phyloP scores from a whole-genome alignment of 2,329 filamentous ascomycete species.

The Talaromyces sp. region DNA sequence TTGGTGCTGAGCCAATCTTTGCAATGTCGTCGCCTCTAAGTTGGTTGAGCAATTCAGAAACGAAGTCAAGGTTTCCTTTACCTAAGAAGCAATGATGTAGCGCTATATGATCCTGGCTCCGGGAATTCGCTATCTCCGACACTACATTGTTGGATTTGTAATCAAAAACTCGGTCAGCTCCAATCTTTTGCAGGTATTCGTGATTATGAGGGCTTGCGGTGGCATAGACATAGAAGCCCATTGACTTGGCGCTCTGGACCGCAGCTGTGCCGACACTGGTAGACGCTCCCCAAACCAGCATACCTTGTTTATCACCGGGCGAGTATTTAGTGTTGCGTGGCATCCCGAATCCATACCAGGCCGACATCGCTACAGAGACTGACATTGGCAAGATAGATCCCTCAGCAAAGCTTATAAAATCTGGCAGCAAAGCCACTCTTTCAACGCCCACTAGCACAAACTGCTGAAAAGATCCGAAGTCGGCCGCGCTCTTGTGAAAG shows the following conservation, averaged over 20 bases:
- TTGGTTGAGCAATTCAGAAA: neutral
- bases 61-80: slow-evolving; percentile 3
- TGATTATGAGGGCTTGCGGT: slow-evolving; percentile 42
- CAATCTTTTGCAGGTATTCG: slow-evolving; percentile 35
- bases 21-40: neutral
- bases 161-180: slow-evolving; percentile 40
- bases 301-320: slow-evolving; percentile 25
- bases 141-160: slow-evolving; percentile 36
- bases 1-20: slow-evolving; percentile 10
- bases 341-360: slow-evolving; percentile 27
- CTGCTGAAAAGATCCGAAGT: slow-evolving; percentile 31
- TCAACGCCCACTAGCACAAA: slow-evolving; percentile 31
- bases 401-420: slow-evolving; percentile 26
- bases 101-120: slow-evolving; percentile 22
- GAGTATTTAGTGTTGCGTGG: slow-evolving; percentile 23
- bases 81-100: slow-evolving; percentile 14
- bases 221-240: slow-evolving; percentile 40
- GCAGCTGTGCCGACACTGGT: slow-evolving; percentile 41
- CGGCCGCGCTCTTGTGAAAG: slow-evolving; percentile 25
- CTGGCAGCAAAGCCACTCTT: slow-evolving; percentile 30
- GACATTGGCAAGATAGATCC: slow-evolving; percentile 29
- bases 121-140: slow-evolving; percentile 27
- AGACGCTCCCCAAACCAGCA: slow-evolving; percentile 44
- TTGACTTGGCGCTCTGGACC: slow-evolving; percentile 41
- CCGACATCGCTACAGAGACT: slow-evolving; percentile 25